Percentiles rank a stretch among this genome's conserved stretches.
Evolutionary conservation across 1,284 basidiomycete genomes (phyloP).

Genomic region (Naganishia cerealis): DNA sequence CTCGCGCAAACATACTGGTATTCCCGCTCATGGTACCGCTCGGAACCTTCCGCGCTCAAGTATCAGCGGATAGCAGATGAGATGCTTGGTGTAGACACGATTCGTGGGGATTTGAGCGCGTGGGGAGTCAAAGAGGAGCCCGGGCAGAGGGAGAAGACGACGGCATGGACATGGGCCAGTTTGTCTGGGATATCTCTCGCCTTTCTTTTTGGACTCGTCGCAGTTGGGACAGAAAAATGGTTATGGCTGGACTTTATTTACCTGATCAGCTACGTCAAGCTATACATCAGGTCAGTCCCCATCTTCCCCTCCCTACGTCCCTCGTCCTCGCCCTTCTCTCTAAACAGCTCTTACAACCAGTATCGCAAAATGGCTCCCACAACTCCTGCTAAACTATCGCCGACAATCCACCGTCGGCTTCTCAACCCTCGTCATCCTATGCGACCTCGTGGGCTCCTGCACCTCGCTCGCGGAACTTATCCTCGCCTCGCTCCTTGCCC

Average conservation of each 20-base stretch:
- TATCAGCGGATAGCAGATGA: slow-evolving; percentile 35
- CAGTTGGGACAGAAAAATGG: slow-evolving; percentile 35
- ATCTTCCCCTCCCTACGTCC: not conserved
- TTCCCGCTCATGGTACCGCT: not conserved
- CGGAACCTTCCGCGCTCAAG: slow-evolving; percentile 27
- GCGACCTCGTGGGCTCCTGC: slow-evolving; percentile 49
- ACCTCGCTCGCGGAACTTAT: slow-evolving; percentile 52
- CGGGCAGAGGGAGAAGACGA: slow-evolving; percentile 35
- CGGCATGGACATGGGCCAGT: slow-evolving; percentile 37
- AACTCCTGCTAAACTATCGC: slow-evolving; percentile 48
- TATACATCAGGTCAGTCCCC: slow-evolving; percentile 35
- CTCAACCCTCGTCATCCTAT: slow-evolving; percentile 45
- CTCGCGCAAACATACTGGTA: slow-evolving; percentile 38
- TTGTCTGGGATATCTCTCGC: slow-evolving; percentile 40
- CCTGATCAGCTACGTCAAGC: slow-evolving; percentile 48
- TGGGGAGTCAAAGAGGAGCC: slow-evolving; percentile 9
- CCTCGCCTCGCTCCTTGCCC: slow-evolving; percentile 46
- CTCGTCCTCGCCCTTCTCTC: slow-evolving; percentile 24
- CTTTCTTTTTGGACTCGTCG: slow-evolving; percentile 37
- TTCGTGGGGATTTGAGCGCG: slow-evolving; percentile 15
- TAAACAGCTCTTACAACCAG: slow-evolving; percentile 37
- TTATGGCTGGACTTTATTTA: slow-evolving; percentile 52
- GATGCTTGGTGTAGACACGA: slow-evolving; percentile 19
- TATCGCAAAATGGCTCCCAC: slow-evolving; percentile 52
- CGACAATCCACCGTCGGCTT: slow-evolving; percentile 48